Percentiles rank a stretch among this genome's conserved stretches.
These are phyloP conservation scores for Gossypium rotundifolium DNA, from an alignment of 345 rosid genomes.

Conservation along the genomic window DNA sequence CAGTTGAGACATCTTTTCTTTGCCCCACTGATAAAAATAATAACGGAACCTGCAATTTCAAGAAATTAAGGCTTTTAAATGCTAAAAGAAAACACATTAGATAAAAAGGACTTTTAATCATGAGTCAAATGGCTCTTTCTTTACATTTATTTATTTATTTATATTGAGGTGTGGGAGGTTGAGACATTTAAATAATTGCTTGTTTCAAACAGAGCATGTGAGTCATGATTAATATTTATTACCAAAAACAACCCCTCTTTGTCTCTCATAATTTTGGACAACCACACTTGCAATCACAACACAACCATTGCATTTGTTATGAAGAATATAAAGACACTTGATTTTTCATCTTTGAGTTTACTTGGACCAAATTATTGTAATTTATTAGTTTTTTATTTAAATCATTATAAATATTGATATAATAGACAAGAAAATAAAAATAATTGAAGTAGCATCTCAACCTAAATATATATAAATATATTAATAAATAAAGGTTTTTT, in stretches of 20 bases:
- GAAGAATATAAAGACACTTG: neutral
- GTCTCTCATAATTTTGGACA: neutral
- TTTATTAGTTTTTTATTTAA: too few species aligned
- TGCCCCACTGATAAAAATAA: neutral
- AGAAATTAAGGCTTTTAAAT: neutral
- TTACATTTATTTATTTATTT: neutral
- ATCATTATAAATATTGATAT: too few species aligned
- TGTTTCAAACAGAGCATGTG: neutral
- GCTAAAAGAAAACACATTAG: neutral
- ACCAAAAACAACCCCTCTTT: neutral
- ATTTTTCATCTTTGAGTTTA: too few species aligned
- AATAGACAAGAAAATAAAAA: too few species aligned
- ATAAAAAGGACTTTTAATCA: neutral
- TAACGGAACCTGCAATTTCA: neutral
- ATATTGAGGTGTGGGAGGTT: too few species aligned
- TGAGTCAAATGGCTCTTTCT: neutral
- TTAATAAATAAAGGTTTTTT: neutral
- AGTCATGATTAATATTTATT: slow-evolving; percentile 1
- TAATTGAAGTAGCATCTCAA: too few species aligned
- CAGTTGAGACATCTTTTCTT: neutral
- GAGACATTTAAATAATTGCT: neutral
- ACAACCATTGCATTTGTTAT: neutral
- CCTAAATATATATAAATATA: too few species aligned
- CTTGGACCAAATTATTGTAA: too few species aligned
- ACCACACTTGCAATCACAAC: neutral